Evolutionary conservation across 495 filamentous ascomycete genomes (phyloP), one percentile per base, ranked within the genome.

Genomic region (Penicillium crystallinum): DNA sequence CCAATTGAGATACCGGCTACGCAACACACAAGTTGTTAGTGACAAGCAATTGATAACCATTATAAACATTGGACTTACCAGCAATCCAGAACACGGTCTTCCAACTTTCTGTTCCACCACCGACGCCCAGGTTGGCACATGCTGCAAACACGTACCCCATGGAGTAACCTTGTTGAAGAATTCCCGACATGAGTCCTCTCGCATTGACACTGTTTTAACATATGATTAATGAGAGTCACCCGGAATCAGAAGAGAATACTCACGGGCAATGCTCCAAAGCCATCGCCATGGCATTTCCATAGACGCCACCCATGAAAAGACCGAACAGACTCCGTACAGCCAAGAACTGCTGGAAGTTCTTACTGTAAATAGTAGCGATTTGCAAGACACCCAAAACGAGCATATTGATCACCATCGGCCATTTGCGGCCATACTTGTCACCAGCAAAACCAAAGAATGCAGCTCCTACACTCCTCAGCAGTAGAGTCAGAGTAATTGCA

Each of bases 231-330:
- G 6, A 19, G 8, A 9, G 11, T 9, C 14, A 9, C 4, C 6
- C 2, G 15, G 8, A 9, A 22, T n/a, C 11, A 4, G 17, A 10
- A 17, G 12, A 9, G 17, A 43, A 52, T 9, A 52, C 65, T 52
- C 69, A 75, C 71, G 86, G 85, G 73, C 83, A 86, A 61, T 88
- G 84, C 56, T 91, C 88, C 25, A 91, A 68, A 0, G 85, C 87
- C 85, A 89, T 90, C 23, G 86, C 85, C 45, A 86, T 84, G n/a
- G 87, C 84, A 61, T 88, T 84, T 38, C 88, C 88, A 67, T 89
- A 91, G 14, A 91, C 81, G 41, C 88, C 88, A 19, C 88, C 88
- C 87, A 90, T 91, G 45, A 88, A 86, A 46, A 91, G 69, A n/a
- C 88, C 88, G 63, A 90, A 90, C 10, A 90, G 64, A 39, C 77